Evolutionary conservation across 2,329 filamentous ascomycete genomes (phyloP), one percentile per base, ranked within the genome.

Genomic region (Aschersonia sp.): DNA sequence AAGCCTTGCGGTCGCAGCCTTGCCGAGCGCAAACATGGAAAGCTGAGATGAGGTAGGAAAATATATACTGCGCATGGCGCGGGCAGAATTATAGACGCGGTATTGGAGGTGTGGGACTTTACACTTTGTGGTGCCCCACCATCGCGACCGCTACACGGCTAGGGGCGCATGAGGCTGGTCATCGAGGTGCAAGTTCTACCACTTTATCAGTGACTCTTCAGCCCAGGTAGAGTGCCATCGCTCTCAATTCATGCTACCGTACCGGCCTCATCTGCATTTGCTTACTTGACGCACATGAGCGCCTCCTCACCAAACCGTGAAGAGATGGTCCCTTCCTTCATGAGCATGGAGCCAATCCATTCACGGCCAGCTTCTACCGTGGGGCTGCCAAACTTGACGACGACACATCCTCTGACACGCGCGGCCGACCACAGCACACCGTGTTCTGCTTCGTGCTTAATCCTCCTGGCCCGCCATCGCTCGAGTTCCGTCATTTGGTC

Each of bases 301-400:
- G 88, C 81, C 56, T 91, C 78, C 48, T 89, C 82, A 2, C 91
- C 91, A 69, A 96, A 96, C 9, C 77, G 66, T 46, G 68, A 63
- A 12, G 74, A 66, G 7, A 95, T 71, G 52, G 78, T 89, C 1
- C 85, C 85, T 61, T 95, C 87, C 52, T 78, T 74, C 44, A 72
- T 65, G 44, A 95, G 67, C 77, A 96, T 85, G 5, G 72, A 73
- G 7, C 80, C 79, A 50, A 97, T 72, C 88, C 89, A 97, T 44
- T 76, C 68, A 54, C 85, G 78, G 4, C 83, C 89, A 30, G 82
- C 84, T 62, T 97, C 89, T 30, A 95, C 83, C 43, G 82, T 83
- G 48, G 73, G 74, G 1, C 89, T 86, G 1, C 86, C 88, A 61
- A 97, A 94, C 63, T 97, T 97, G 55, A 97, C 84, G 30, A 96